A percentile compares a stretch with the other conserved stretches of the same genome.
Evolutionary conservation across 257 asterid genomes (phyloP).

Genomic region (Capsicum rhomboideum): DNA sequence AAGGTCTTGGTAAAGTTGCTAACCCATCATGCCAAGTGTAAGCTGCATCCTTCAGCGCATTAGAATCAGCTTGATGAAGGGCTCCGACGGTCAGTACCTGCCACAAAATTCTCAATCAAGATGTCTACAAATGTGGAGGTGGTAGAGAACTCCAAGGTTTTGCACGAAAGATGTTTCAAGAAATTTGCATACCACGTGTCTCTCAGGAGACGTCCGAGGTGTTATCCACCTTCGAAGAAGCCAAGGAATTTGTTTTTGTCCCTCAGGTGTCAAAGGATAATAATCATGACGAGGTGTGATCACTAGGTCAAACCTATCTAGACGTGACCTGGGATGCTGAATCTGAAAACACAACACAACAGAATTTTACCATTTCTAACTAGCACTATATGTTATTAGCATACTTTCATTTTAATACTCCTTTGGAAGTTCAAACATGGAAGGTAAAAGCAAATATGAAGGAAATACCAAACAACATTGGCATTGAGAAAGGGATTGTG

Average conservation of each 20-base stretch:
- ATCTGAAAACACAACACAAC: conserved; percentile 39
- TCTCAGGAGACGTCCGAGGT: conserved; percentile 65
- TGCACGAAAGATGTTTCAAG: conserved; percentile 2
- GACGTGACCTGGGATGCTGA: conserved; percentile 83
- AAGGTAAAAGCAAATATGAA: background rate
- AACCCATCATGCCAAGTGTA: conserved; percentile 64
- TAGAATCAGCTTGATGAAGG: conserved; percentile 71
- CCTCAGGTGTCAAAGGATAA: conserved; percentile 63
- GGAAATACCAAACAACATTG: background rate
- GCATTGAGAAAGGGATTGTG: background rate
- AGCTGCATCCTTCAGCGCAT: conserved; percentile 60
- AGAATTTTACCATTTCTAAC: conserved; percentile 7
- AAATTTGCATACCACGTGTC: conserved; percentile 54
- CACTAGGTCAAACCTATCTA: conserved; percentile 75
- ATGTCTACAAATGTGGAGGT: background rate
- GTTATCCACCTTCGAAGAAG: conserved; percentile 64
- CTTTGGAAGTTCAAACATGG: background rate
- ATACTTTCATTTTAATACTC: background rate
- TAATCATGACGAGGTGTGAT: conserved; percentile 84
- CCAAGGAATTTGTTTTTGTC: conserved; percentile 61
- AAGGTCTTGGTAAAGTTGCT: conserved; percentile 53
- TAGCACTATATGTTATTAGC: background rate
- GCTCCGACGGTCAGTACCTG: conserved; percentile 87
- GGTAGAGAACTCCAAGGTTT: conserved; percentile 1
- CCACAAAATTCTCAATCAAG: conserved; percentile 8